These are phyloP conservation scores for Prunus campanulata DNA, from an alignment of 306 rosid genomes.

Conservation along the genomic window DNA sequence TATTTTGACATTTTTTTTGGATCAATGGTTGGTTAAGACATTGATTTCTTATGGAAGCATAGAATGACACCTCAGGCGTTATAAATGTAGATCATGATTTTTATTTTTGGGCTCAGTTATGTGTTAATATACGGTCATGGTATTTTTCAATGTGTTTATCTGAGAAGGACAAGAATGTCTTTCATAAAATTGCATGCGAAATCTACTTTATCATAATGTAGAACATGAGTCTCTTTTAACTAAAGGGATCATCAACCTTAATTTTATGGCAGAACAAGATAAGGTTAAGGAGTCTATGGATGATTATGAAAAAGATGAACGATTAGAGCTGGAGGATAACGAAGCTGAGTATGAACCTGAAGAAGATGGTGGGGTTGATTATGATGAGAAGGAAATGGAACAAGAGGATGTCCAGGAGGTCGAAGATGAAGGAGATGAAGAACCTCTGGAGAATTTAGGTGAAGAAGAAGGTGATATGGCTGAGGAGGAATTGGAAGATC, in stretches of 20 bases:
- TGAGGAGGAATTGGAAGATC: constrained; percentile 82
- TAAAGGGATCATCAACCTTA: constrained; percentile 34
- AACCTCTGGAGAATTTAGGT: constrained; percentile 61
- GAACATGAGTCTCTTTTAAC: constrained; percentile 30
- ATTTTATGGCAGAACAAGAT: constrained; percentile 76
- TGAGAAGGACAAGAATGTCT: constrained; percentile 17
- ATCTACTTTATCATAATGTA: constrained; percentile 17
- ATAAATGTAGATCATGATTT: neutral
- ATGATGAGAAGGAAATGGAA: constrained; percentile 90
- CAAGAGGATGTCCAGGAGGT: constrained; percentile 68
- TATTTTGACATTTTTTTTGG: neutral
- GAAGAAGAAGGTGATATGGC: constrained; percentile 73
- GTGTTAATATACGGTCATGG: neutral
- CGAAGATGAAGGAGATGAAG: constrained; percentile 75
- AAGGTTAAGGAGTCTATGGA: constrained; percentile 75
- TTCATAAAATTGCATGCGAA: constrained; percentile 14
- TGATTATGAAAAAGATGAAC: constrained; percentile 82
- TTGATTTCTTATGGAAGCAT: neutral
- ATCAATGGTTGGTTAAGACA: neutral
- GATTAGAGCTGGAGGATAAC: constrained; percentile 90
- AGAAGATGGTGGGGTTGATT: constrained; percentile 85
- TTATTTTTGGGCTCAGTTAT: neutral
- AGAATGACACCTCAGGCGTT: neutral
- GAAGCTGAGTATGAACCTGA: constrained; percentile 94
- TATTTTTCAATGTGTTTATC: neutral